These are phyloP conservation scores for Neurospora sp. DNA, from an alignment of 495 filamentous ascomycete genomes.

Conservation along the genomic window DNA sequence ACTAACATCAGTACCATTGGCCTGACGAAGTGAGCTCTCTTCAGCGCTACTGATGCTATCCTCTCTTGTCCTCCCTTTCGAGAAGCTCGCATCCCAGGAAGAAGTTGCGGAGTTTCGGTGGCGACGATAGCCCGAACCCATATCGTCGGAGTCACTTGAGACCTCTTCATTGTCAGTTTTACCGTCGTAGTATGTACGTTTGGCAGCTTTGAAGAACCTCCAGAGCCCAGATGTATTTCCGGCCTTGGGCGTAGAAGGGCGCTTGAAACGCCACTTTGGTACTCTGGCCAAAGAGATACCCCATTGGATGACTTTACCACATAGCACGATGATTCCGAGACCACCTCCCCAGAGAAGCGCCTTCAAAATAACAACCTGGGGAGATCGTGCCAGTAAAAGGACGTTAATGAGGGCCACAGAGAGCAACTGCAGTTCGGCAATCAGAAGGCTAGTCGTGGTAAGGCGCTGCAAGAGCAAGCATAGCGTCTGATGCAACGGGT, in stretches of 20 bases:
- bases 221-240: not conserved
- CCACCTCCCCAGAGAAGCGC: constrained; percentile 83
- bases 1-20: constrained; percentile 4
- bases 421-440: constrained; percentile 79
- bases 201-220: not conserved
- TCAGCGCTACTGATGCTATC: constrained; percentile 10
- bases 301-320: constrained; percentile 71
- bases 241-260: constrained; percentile 23
- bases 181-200: not conserved
- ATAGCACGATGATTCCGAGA: constrained; percentile 60
- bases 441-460: constrained; percentile 75
- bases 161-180: not conserved
- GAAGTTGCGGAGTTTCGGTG: not conserved
- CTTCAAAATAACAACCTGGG: constrained; percentile 76
- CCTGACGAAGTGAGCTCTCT: not conserved
- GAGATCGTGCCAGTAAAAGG: constrained; percentile 64
- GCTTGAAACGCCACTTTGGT: constrained; percentile 80
- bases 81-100: not conserved
- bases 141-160: not conserved
- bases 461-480: constrained; percentile 63
- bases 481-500: constrained; percentile 78
- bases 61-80: not conserved
- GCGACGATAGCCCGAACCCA: not conserved
- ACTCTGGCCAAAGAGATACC: constrained; percentile 77
- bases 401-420: constrained; percentile 76